Base-by-base conservation (phyloP, 345 rosid genomes). In the Leavenworthia alabamica region DNA sequence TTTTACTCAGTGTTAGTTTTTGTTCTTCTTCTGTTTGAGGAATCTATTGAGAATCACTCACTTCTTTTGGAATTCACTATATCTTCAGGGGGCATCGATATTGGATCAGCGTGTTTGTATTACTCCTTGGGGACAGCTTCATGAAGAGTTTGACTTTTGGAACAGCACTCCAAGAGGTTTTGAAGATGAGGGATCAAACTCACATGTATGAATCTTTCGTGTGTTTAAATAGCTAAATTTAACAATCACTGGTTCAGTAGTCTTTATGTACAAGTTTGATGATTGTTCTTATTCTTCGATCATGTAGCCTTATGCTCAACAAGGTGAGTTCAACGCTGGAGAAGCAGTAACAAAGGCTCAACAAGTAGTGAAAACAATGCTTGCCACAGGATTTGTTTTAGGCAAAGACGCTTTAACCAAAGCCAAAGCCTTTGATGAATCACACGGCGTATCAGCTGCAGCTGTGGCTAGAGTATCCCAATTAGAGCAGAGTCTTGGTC, bases 51-150 rank as follows among this genome's bases (percentile, higher is more conserved):
- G 41, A 36, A 31, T 55, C 29, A 43, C 56, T 59, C 48, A 16
- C 7, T 44, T 8, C 36, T 50, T 67, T 67, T 39, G 9, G 7
- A 26, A 12, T 12, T 49, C 24, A 49, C 31, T 1, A 56, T 49
- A 28, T 54, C 58, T 24, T 67, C 53, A 89, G 95, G 97, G 97
- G 36, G 95, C 97, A 5, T 79, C 91, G 6, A 77, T 89, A 57
- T 62, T 79, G 69, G 95, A 86, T 60, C 82, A 84, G 55, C 83
- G 80, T 3, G 82, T 89, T 42, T 89, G 95, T 72, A 89, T 89
- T 62, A 77, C 86, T 7, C 80, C 73, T 62, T 89, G 95, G 95
- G 97, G 95, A 42, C 68, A 76, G 13, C 66, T 48, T 44, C 77
- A 78, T 11, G 83, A 84, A 43, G 95, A 78, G 60, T 79, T 72